Evolutionary conservation across 2,329 filamentous ascomycete genomes (phyloP).

Genomic region (Diaporthe sp.): DNA sequence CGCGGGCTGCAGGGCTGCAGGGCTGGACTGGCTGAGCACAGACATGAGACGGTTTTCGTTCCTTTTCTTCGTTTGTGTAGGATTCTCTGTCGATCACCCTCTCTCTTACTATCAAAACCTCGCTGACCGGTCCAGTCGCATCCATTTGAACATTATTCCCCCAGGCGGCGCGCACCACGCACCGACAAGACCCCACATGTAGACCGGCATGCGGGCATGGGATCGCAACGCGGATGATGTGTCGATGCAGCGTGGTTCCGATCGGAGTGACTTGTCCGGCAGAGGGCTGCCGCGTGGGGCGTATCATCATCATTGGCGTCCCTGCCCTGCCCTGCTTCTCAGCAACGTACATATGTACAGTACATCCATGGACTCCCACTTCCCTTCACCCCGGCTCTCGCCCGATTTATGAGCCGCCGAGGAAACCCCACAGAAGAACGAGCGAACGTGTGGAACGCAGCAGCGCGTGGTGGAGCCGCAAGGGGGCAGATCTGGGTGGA

Average conservation of each 20-base stretch:
- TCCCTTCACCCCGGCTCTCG: neutral
- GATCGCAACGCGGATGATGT: neutral
- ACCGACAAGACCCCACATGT: neutral
- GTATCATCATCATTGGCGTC: neutral
- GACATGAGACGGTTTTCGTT: conserved; percentile 12
- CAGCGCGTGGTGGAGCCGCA: neutral
- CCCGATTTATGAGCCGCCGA: neutral
- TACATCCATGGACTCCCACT: neutral
- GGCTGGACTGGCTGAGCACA: conserved; percentile 2
- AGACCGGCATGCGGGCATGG: neutral
- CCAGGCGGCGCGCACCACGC: neutral
- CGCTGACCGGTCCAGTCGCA: conserved; percentile 8
- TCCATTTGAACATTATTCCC: neutral
- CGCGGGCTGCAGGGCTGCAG: conserved; percentile 28
- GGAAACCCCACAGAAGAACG: conserved; percentile 10
- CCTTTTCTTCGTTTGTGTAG: neutral
- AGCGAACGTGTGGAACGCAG: conserved; percentile 8
- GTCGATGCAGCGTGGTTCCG: neutral
- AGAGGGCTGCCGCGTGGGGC: neutral
- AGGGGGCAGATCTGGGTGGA: conserved; percentile 23
- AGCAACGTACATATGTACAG: neutral
- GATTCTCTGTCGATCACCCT: neutral
- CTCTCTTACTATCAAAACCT: neutral
- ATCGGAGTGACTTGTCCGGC: neutral
- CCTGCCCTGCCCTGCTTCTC: too few relatives aligned